These are phyloP conservation scores for Hyaloperonospora arabidopsidis DNA, from an alignment of 352 stramenopile species.

Conservation along the genomic window DNA sequence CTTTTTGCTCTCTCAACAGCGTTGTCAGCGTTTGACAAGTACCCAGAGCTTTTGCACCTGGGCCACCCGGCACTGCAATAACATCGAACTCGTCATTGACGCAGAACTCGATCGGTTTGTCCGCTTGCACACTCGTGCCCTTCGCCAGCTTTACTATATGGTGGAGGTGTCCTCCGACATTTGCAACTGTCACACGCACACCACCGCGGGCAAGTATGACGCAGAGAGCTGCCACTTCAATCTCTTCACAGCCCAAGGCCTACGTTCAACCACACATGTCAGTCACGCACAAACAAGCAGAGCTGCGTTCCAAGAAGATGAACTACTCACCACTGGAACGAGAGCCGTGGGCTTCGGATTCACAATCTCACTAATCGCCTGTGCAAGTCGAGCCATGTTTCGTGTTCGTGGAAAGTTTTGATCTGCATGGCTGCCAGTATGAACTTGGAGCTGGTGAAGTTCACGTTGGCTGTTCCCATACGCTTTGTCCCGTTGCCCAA, in stretches of 20 bases:
- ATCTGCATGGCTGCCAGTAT: not conserved
- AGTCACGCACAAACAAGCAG: not conserved
- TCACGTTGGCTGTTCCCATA: conserved; percentile 21
- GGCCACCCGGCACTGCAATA: conserved; percentile 56
- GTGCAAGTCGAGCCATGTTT: conserved; percentile 41
- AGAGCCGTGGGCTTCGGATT: conserved; percentile 54
- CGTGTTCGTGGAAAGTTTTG: conserved; percentile 3
- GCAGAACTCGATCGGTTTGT: conserved; percentile 60
- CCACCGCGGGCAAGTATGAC: conserved; percentile 49
- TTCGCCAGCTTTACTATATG: conserved; percentile 50
- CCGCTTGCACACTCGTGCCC: conserved; percentile 47
- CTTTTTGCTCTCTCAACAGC: conserved; percentile 50
- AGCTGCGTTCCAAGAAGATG: not conserved
- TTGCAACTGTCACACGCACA: conserved; percentile 56
- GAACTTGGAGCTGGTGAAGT: conserved; percentile 14
- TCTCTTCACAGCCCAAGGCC: conserved; percentile 54
- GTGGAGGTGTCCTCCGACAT: conserved; percentile 37
- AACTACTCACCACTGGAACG: conserved; percentile 44
- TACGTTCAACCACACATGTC: conserved; percentile 10
- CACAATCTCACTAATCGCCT: conserved; percentile 51
- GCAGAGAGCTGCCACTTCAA: conserved; percentile 47
- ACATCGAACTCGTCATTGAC: conserved; percentile 48
- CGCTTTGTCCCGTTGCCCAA: conserved; percentile 8
- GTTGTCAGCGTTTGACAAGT: conserved; percentile 33
- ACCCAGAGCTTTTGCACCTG: conserved; percentile 42